Percentiles rank a stretch among this genome's conserved stretches.
phyloP scores from a whole-genome alignment of 2,329 filamentous ascomycete species.

The Meredithiella fracta region DNA sequence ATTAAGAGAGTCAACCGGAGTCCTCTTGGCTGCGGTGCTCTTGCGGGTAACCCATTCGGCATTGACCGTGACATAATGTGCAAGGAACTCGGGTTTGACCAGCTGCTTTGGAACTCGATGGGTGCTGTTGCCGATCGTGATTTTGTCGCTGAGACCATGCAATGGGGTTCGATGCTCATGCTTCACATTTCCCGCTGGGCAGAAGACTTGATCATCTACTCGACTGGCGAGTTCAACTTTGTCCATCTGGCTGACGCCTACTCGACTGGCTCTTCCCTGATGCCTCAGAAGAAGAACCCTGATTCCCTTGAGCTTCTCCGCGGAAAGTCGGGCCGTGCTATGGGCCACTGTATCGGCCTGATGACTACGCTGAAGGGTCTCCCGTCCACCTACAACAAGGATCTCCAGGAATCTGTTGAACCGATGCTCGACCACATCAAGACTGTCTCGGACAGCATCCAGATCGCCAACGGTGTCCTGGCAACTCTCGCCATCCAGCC shows the following conservation, averaged over 20 bases:
- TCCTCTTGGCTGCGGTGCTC: slow-evolving; percentile 58
- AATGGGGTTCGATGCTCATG: slow-evolving; percentile 67
- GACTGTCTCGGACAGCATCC: slow-evolving; percentile 63
- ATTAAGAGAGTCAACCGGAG: slow-evolving; percentile 55
- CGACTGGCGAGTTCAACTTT: slow-evolving; percentile 59
- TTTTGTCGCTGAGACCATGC: slow-evolving; percentile 66
- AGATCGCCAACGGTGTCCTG: slow-evolving; percentile 68
- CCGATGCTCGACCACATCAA: slow-evolving; percentile 73
- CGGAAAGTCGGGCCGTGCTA: slow-evolving; percentile 58
- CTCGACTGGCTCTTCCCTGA: slow-evolving; percentile 57
- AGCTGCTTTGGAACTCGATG: slow-evolving; percentile 62
- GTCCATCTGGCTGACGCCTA: slow-evolving; percentile 64
- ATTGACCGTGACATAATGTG: slow-evolving; percentile 69
- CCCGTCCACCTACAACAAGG: slow-evolving; percentile 77
- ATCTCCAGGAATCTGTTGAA: slow-evolving; percentile 76
- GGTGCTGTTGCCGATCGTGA: slow-evolving; percentile 60
- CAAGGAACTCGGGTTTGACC: slow-evolving; percentile 64
- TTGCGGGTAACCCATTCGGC: slow-evolving; percentile 68
- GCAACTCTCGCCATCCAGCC: slow-evolving; percentile 53
- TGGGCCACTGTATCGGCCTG: slow-evolving; percentile 67
- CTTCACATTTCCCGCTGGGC: slow-evolving; percentile 64
- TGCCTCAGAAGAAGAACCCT: slow-evolving; percentile 75
- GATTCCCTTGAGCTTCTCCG: slow-evolving; percentile 57
- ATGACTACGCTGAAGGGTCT: slow-evolving; percentile 55
- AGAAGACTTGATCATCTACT: slow-evolving; percentile 78